Evolutionary conservation across 495 filamentous ascomycete genomes (phyloP).

Genomic region (Copromyces sp.): DNA sequence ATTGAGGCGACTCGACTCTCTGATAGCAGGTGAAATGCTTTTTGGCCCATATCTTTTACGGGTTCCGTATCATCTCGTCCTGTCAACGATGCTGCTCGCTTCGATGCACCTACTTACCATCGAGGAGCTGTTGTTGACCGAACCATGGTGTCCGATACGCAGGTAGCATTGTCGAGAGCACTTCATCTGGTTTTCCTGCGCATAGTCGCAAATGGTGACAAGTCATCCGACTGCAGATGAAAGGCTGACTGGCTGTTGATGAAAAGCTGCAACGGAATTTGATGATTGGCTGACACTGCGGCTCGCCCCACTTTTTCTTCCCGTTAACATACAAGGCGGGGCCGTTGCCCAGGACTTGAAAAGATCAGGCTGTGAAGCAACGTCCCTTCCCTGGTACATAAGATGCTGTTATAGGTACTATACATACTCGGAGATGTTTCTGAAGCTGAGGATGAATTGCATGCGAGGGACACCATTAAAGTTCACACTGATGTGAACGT

Average conservation of each 20-base stretch:
- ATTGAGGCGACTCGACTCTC: background rate
- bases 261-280: background rate
- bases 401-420: background rate
- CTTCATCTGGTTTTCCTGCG: background rate
- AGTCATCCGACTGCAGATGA: background rate
- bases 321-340: background rate
- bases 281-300: background rate
- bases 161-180: background rate
- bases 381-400: background rate
- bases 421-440: background rate
- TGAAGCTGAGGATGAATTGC: background rate
- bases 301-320: background rate
- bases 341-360: background rate
- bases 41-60: background rate
- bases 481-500: background rate
- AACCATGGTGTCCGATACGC: background rate
- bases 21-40: background rate
- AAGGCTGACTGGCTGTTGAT: background rate
- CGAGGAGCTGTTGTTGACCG: background rate
- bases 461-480: background rate
- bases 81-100: background rate
- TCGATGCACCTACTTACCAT: background rate
- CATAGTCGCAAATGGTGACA: background rate
- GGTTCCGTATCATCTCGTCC: background rate
- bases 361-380: background rate